Conservation (phyloP, 495 filamentous ascomycete species). For the Corynascus novoguineensis region DNA sequence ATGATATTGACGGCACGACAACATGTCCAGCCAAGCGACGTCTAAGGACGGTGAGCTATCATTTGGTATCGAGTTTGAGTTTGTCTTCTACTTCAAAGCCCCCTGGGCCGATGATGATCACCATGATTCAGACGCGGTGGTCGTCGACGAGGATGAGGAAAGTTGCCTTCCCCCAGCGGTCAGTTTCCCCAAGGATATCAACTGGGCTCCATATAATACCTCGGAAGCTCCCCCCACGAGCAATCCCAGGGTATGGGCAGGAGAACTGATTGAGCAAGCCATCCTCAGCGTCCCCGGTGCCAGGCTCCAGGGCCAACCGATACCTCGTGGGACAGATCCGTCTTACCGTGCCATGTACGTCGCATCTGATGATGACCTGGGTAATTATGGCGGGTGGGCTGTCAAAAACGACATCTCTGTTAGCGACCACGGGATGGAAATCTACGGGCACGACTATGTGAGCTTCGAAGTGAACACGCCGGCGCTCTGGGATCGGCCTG, state of each 20-base stretch:
- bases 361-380: not conserved
- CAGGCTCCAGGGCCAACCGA: not conserved
- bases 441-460: not conserved
- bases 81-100: conserved; percentile 12
- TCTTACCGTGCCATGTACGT: not conserved
- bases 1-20: not conserved
- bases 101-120: not conserved
- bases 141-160: not conserved
- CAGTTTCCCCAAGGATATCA: not conserved
- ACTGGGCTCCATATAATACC: too few relatives aligned
- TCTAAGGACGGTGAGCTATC: conserved; percentile 5
- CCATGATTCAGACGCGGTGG: not conserved
- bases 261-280: not conserved
- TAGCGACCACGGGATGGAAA: not conserved
- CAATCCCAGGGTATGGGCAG: not conserved
- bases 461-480: conserved; percentile 7
- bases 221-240: too few relatives aligned
- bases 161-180: not conserved
- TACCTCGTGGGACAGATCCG: not conserved
- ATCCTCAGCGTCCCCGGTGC: conserved; percentile 14
- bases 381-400: not conserved
- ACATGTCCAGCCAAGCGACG: not conserved
- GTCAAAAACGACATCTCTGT: not conserved
- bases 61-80: conserved; percentile 25
- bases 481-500: conserved; percentile 15